Percentiles rank a stretch among this genome's conserved stretches.
These are phyloP conservation scores for Cytospora schulzeri DNA, from an alignment of 2,329 filamentous ascomycete genomes.

Conservation along the genomic window DNA sequence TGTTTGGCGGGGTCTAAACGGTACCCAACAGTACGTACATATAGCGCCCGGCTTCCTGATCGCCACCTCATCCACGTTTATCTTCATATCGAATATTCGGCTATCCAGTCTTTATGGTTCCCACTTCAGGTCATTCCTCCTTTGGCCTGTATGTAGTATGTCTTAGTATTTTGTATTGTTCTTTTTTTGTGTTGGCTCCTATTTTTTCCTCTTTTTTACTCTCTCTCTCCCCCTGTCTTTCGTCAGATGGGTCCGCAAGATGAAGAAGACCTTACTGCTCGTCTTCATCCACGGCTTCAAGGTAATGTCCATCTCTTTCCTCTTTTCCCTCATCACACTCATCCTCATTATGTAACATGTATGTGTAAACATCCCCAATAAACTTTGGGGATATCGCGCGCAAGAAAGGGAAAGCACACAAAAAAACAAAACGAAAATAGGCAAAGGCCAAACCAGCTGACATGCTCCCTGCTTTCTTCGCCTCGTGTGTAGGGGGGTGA, in stretches of 20 bases:
- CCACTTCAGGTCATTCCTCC: neutral
- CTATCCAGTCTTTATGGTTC: neutral
- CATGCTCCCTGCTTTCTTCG: too few species aligned
- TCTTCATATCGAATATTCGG: neutral
- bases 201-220: neutral
- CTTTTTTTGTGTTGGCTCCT: neutral
- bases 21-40: too few species aligned
- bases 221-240: slow-evolving; percentile 5
- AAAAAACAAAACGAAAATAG: neutral
- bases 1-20: neutral
- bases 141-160: neutral
- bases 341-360: too few species aligned
- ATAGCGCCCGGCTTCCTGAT: neutral
- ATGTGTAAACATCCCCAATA: neutral
- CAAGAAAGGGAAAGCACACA: neutral
- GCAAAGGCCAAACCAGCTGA: too few species aligned
- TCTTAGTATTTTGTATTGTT: neutral
- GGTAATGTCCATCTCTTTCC: slow-evolving; percentile 44
- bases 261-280: slow-evolving; percentile 78
- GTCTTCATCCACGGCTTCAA: slow-evolving; percentile 92
- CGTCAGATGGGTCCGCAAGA: slow-evolving; percentile 45
- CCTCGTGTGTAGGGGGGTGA: slow-evolving; percentile 64
- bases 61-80: neutral
- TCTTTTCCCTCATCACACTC: too few species aligned
- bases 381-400: too few species aligned